Conservation (phyloP, 2,329 filamentous ascomycete genomes). For the Aspergillus jensenii region DNA sequence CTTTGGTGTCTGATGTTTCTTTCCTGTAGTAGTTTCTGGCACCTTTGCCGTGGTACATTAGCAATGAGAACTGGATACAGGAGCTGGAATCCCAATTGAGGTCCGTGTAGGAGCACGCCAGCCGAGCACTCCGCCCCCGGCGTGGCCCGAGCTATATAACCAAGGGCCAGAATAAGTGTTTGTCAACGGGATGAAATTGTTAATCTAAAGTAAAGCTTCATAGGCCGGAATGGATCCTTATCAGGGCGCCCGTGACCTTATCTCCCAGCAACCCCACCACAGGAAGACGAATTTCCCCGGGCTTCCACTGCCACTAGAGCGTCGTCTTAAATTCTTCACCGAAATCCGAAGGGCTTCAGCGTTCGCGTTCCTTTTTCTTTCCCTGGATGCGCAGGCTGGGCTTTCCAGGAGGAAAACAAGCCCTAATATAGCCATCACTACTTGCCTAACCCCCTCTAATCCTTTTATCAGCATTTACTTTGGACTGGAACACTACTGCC, state of each 20-base stretch:
- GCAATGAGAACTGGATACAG: not conserved
- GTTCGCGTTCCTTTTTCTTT: slow-evolving; percentile 6
- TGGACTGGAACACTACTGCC: not conserved
- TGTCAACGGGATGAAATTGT: slow-evolving; percentile 5
- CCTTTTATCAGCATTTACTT: not conserved
- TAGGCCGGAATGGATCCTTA: slow-evolving; percentile 16
- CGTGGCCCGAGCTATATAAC: not conserved
- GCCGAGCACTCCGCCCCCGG: not conserved
- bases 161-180: not conserved
- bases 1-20: not conserved
- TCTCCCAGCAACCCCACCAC: slow-evolving; percentile 17
- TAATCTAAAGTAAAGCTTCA: not conserved
- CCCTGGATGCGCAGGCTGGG: not conserved
- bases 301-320: slow-evolving; percentile 8
- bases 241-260: slow-evolving; percentile 15
- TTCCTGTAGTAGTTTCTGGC: not conserved
- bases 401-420: not conserved
- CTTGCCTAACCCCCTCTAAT: not conserved
- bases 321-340: slow-evolving; percentile 9
- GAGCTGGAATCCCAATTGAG: not conserved
- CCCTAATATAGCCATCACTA: not conserved
- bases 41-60: not conserved
- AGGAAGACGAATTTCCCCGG: slow-evolving; percentile 13
- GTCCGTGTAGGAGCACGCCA: not conserved
- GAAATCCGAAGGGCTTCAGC: not conserved